phyloP scores from a whole-genome alignment of 2,329 filamentous ascomycete species.

The Aspergillus japonicus region DNA sequence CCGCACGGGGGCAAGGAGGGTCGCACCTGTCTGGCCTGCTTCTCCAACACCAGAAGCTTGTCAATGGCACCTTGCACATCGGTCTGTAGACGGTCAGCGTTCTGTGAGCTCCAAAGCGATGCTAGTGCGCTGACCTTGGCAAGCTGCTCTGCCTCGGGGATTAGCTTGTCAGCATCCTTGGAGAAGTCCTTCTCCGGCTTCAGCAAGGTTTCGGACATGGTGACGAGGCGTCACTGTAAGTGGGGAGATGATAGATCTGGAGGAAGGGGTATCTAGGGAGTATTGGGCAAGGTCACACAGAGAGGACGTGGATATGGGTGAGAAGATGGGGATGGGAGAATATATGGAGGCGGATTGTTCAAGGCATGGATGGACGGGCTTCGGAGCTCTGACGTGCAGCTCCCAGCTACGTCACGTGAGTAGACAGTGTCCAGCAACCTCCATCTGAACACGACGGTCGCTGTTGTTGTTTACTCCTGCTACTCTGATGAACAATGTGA shows the following conservation, averaged over 20 bases:
- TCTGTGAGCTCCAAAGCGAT: neutral
- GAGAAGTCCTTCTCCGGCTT: slow-evolving; percentile 99
- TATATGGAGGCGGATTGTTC: slow-evolving; percentile 2
- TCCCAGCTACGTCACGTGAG: slow-evolving; percentile 28
- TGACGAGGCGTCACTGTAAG: slow-evolving; percentile 33
- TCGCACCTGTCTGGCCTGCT: slow-evolving; percentile 88
- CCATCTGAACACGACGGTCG: too few relatives aligned
- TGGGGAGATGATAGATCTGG: neutral
- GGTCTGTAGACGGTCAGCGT: slow-evolving; percentile 35
- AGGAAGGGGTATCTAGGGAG: slow-evolving; percentile 4
- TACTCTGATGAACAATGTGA: too few relatives aligned
- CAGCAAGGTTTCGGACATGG: slow-evolving; percentile 77
- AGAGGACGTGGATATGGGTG: slow-evolving; percentile 9
- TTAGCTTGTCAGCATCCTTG: slow-evolving; percentile 88
- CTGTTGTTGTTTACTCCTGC: neutral
- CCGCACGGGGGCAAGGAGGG: neutral
- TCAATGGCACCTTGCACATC: slow-evolving; percentile 87
- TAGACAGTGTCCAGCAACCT: neutral
- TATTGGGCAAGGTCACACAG: slow-evolving; percentile 2
- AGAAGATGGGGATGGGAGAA: neutral
- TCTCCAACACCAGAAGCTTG: slow-evolving; percentile 88
- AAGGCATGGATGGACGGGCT: slow-evolving; percentile 4
- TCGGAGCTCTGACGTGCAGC: slow-evolving; percentile 16
- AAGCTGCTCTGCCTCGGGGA: slow-evolving; percentile 86
- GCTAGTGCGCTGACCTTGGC: slow-evolving; percentile 65